Evolutionary conservation across 176 grass and related monocot genomes (phyloP).

Genomic region (Triticum turgidum): DNA sequence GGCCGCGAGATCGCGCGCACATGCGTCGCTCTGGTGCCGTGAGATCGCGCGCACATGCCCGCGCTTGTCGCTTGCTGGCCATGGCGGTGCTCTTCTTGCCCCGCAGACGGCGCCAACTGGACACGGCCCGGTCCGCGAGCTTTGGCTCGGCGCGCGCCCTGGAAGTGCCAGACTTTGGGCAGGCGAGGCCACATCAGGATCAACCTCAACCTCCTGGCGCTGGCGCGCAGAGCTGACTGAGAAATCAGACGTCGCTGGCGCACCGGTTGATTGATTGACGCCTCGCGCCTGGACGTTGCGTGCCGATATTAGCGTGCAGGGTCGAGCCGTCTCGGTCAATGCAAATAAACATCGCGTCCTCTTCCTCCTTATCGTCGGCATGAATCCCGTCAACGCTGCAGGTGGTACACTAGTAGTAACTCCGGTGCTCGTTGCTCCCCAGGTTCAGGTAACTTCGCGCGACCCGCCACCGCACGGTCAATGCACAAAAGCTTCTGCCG

Average conservation of each 20-base stretch:
- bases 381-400: slow-evolving; percentile 4
- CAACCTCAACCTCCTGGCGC: too few species aligned
- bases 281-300: background rate
- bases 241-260: background rate
- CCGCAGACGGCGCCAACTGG: background rate
- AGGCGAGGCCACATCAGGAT: background rate
- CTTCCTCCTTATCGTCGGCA: background rate
- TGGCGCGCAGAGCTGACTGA: background rate
- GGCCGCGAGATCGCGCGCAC: slow-evolving; percentile 10
- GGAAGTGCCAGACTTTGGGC: background rate
- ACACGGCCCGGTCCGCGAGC: background rate
- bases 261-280: background rate
- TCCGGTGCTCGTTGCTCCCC: background rate
- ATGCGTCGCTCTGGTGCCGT: background rate
- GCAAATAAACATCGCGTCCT: background rate
- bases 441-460: background rate
- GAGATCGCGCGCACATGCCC: slow-evolving; percentile 17
- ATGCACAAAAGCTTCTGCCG: background rate
- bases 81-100: background rate
- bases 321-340: background rate
- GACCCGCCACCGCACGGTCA: background rate
- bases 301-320: background rate
- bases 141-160: background rate
- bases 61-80: background rate
- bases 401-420: background rate